Percentiles rank a stretch among this genome's conserved stretches.
These are phyloP conservation scores for Cupressus sempervirens DNA, from an alignment of 75 land plant genomes.

Conservation along the genomic window DNA sequence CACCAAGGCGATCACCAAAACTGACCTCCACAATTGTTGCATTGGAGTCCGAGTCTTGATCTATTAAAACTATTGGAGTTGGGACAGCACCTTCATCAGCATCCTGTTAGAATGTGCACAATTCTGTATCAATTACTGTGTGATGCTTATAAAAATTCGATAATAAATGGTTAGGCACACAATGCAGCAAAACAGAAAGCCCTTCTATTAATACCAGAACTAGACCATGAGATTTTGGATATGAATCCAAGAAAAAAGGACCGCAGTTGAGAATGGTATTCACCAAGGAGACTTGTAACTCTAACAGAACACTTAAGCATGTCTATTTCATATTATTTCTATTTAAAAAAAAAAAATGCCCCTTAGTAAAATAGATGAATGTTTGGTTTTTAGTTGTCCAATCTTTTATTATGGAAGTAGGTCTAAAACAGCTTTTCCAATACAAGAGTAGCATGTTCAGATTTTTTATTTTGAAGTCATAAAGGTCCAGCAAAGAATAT, in stretches of 20 bases:
- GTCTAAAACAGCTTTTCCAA: background rate
- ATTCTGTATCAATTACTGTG: background rate
- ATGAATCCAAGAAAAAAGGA: background rate
- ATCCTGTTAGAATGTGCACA: constrained; percentile 1
- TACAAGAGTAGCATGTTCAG: background rate
- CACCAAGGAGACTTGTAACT: background rate
- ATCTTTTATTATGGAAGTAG: background rate
- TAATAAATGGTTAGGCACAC: background rate
- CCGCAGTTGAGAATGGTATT: background rate
- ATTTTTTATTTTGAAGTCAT: background rate
- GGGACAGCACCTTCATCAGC: constrained; percentile 51
- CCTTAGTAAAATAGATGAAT: background rate
- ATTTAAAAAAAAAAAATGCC: background rate
- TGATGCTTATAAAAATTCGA: background rate
- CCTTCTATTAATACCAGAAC: constrained; percentile 6
- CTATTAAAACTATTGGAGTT: constrained; percentile 78
- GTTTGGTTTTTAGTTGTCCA: background rate
- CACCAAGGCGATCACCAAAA: constrained; percentile 97
- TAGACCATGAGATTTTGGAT: background rate
- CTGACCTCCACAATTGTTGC: constrained; percentile 90
- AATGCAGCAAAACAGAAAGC: background rate
- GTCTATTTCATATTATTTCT: background rate
- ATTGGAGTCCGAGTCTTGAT: constrained; percentile 83
- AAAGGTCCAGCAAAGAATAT: background rate
- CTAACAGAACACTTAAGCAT: background rate